Evolutionary conservation across 352 stramenopile genomes (phyloP), one percentile per base, ranked within the genome.

Genomic region (Phytopythium montanum): DNA sequence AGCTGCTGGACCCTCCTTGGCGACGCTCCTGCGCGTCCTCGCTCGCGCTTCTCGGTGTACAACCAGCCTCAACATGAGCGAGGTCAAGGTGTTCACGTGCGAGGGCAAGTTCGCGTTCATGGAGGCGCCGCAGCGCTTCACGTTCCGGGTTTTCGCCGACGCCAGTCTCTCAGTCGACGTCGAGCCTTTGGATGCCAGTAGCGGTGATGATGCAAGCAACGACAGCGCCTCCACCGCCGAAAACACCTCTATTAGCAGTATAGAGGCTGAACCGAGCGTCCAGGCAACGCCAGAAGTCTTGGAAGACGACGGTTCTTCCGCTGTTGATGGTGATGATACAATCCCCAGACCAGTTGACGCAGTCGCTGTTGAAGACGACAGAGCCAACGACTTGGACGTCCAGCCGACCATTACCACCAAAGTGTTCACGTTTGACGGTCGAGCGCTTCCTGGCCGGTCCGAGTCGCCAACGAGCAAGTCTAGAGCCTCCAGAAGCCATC

Each of bases 101-200:
- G 61, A 78, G 36, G 75, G 75, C 14, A 57, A 21, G 46, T 73
- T 81, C 38, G 70, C 67, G 19, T 75, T 76, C 42, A 26, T 79
- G 23, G 60, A 56, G 7, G 56, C 48, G 46, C 29, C 23, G 0
- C 70, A 74, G 39, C 62, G 21, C 51, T 81, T 84, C 57, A 64
- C 56, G 13, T 77, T 81, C 28, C 49, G 23, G 54, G 60, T 76
- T 12, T 69, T 78, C 34, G 46, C 50, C 28, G 75, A 84, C 61
- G 68, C 34, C 21, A 76, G 67, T 19, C 44, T 84, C 29, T 62
- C 41, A 13, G 70, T 78, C 12, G 60, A 61, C 23, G 53, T 75
- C 21, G 46, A 61, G 61, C 62, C 49, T 28, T 36, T 75, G 21
- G 25, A 36, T 16, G 45, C 16, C 45, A 21, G 12, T 36, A 26